A percentile compares a stretch with the other conserved stretches of the same genome.
phyloP scores from a whole-genome alignment of 192 early-diverging fungal species.

The Backusella australiensis region DNA sequence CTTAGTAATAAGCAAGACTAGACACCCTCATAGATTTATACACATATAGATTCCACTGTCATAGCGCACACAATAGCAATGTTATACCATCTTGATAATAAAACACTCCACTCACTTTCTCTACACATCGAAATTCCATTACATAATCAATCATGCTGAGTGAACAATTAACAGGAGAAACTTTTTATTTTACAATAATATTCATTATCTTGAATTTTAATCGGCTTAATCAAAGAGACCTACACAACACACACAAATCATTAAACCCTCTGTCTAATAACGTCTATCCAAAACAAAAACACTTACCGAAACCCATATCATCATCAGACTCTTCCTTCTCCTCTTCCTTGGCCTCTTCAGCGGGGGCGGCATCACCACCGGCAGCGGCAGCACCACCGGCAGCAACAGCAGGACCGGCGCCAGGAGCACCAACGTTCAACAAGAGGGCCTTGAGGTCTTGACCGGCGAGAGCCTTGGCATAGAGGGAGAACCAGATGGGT shows the following conservation, averaged over 20 bases:
- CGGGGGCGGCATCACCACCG: slow-evolving; percentile 39
- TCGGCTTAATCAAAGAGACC: slow-evolving; percentile 24
- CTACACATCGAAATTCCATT: background rate
- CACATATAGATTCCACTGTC: background rate
- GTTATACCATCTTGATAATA: background rate
- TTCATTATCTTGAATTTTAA: background rate
- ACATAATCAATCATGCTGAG: background rate
- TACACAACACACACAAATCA: background rate
- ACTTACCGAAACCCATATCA: slow-evolving; percentile 82
- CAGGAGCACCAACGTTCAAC: slow-evolving; percentile 83
- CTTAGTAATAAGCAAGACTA: background rate
- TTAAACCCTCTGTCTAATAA: background rate
- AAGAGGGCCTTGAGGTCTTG: slow-evolving; percentile 87
- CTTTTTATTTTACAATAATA: background rate
- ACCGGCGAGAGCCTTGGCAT: slow-evolving; percentile 97
- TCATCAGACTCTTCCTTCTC: slow-evolving; percentile 74
- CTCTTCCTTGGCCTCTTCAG: slow-evolving; percentile 55
- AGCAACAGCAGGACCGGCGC: slow-evolving; percentile 44
- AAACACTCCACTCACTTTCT: background rate
- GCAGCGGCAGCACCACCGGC: slow-evolving; percentile 37
- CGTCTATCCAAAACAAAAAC: background rate
- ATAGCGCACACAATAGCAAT: background rate
- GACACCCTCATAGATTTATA: background rate
- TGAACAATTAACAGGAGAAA: background rate
- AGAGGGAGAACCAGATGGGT: slow-evolving; percentile 92